Percentiles rank a stretch among this genome's conserved stretches.
Evolutionary conservation across 2,329 filamentous ascomycete genomes (phyloP).

Genomic region (Alternaria triticina): DNA sequence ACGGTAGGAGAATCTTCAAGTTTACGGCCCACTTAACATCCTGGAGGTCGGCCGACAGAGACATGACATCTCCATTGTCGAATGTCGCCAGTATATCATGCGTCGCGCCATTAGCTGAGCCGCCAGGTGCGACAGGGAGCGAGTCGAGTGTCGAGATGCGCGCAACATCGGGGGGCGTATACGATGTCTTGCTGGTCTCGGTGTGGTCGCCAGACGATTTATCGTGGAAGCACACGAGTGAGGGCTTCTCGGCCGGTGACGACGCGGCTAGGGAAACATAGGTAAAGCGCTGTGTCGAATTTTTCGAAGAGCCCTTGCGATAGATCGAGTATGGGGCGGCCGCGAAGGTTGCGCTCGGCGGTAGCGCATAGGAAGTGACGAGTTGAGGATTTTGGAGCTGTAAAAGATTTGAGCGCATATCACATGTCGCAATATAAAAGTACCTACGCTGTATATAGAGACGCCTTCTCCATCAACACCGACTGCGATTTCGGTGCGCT

Average conservation of each 20-base stretch:
- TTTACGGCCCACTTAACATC: constrained; percentile 41
- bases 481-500: constrained; percentile 66
- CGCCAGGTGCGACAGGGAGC: constrained; percentile 32
- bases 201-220: constrained; percentile 47
- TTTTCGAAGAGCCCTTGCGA: constrained; percentile 54
- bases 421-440: neutral
- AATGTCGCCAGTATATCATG: constrained; percentile 64
- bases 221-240: constrained; percentile 63
- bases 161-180: constrained; percentile 33
- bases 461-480: constrained; percentile 67
- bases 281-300: constrained; percentile 59
- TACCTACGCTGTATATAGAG: constrained; percentile 66
- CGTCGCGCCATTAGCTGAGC: constrained; percentile 19
- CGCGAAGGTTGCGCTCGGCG: constrained; percentile 64
- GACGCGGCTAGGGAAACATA: constrained; percentile 60
- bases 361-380: constrained; percentile 66
- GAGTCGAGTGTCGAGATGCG: constrained; percentile 41
- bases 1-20: constrained; percentile 21
- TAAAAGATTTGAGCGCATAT: constrained; percentile 14
- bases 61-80: constrained; percentile 66
- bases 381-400: constrained; percentile 67
- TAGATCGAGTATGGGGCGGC: constrained; percentile 66
- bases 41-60: constrained; percentile 63
- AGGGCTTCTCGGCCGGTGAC: constrained; percentile 54
- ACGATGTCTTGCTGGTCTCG: constrained; percentile 42